Percentiles rank a stretch among this genome's conserved stretches.
Conservation (phyloP, 2,329 filamentous ascomycete species). For the Orbilia quercus region DNA sequence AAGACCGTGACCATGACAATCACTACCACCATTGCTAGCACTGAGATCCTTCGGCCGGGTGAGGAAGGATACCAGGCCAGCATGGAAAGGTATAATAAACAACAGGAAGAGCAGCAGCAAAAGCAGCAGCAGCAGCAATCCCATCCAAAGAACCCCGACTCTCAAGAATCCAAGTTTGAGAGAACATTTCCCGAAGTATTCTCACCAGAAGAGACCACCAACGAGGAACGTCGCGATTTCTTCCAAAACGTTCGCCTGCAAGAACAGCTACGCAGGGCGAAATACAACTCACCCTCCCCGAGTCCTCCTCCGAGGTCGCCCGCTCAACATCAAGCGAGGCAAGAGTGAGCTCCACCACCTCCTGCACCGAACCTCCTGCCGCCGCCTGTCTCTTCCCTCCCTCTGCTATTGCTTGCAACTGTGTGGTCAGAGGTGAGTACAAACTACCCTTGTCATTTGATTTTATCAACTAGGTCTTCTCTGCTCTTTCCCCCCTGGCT, state of each 20-base stretch:
- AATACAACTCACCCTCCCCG: slow-evolving; percentile 50
- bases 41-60: slow-evolving; percentile 59
- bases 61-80: slow-evolving; percentile 58
- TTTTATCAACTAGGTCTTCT: slow-evolving; percentile 32
- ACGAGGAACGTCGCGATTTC: slow-evolving; percentile 49
- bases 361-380: slow-evolving; percentile 6
- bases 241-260: slow-evolving; percentile 52
- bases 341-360: slow-evolving; percentile 38
- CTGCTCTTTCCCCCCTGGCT: slow-evolving; percentile 14
- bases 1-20: slow-evolving; percentile 60
- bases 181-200: slow-evolving; percentile 45
- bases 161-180: slow-evolving; percentile 34
- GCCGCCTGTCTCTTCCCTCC: slow-evolving; percentile 13
- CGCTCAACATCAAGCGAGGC: slow-evolving; percentile 28
- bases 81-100: slow-evolving; percentile 57
- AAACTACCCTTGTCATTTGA: slow-evolving; percentile 20
- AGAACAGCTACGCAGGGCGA: slow-evolving; percentile 51
- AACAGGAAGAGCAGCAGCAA: slow-evolving; percentile 55
- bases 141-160: slow-evolving; percentile 15
- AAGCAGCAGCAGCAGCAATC: slow-evolving; percentile 53
- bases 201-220: slow-evolving; percentile 43
- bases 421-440: slow-evolving; percentile 54
- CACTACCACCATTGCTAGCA: slow-evolving; percentile 60
- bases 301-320: slow-evolving; percentile 48
- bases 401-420: slow-evolving; percentile 56